Evolutionary conservation across 179 eudicot genomes (phyloP).

Genomic region (Corrigiola litoralis): DNA sequence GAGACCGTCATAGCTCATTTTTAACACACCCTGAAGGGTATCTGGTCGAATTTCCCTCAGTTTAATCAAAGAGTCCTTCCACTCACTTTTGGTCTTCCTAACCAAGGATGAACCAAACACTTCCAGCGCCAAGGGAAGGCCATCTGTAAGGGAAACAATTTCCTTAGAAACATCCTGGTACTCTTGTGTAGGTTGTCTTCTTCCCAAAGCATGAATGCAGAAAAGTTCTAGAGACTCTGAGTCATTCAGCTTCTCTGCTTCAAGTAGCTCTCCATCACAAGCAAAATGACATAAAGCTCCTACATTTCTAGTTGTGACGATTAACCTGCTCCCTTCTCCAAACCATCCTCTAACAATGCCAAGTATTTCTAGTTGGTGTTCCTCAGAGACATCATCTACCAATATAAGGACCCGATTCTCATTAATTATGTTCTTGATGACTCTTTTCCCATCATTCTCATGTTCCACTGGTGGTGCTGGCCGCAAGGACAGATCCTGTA

Average conservation of each 20-base stretch:
- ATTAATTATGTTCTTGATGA: conserved; percentile 17
- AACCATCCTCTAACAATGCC: conserved; percentile 34
- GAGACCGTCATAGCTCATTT: conserved; percentile 46
- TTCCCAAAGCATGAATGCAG: conserved; percentile 45
- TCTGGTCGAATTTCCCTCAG: conserved; percentile 32
- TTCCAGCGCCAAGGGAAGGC: conserved; percentile 69
- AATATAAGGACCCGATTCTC: conserved; percentile 34
- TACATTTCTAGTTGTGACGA: conserved; percentile 42
- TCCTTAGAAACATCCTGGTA: conserved; percentile 16
- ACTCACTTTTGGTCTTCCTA: conserved; percentile 41
- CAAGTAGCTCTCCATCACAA: conserved; percentile 28
- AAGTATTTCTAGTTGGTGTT: conserved; percentile 24
- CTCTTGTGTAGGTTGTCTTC: conserved; percentile 34
- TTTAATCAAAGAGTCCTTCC: conserved; percentile 41
- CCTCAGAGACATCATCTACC: conserved; percentile 45
- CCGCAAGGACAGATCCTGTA: conserved; percentile 23
- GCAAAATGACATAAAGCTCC: conserved; percentile 12
- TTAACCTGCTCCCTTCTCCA: conserved; percentile 41
- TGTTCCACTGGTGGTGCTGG: neutral
- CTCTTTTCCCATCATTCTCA: conserved; percentile 8
- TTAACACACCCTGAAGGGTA: conserved; percentile 44
- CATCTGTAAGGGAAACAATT: conserved; percentile 46
- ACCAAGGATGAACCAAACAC: conserved; percentile 65
- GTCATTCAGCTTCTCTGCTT: conserved; percentile 28
- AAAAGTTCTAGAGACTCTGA: conserved; percentile 45